Percentiles rank a stretch among this genome's conserved stretches.
phyloP scores from a whole-genome alignment of 108 stramenopile species.

The Schizochytrium sp. region DNA sequence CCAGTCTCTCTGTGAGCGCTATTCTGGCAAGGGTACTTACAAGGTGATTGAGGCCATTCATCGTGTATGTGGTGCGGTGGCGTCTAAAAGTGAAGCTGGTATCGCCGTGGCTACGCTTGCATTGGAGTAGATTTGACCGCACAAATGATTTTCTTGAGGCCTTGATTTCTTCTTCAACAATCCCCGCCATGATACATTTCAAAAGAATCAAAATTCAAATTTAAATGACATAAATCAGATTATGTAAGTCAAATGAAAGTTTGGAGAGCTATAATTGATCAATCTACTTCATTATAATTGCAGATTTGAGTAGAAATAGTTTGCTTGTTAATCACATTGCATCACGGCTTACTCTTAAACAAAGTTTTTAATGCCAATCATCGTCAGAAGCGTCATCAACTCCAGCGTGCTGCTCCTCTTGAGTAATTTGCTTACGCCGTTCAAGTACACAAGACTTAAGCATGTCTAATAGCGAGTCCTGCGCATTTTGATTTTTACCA shows the following conservation, averaged over 20 bases:
- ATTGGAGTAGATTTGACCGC: too few species aligned
- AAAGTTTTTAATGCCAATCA: constrained; percentile 10
- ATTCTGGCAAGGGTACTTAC: background rate
- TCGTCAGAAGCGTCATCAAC: constrained; percentile 16
- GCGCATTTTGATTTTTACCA: background rate
- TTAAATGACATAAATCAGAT: too few species aligned
- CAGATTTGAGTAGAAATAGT: too few species aligned
- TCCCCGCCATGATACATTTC: too few species aligned
- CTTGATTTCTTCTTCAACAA: too few species aligned
- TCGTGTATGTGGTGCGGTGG: background rate
- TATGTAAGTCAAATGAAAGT: too few species aligned
- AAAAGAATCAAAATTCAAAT: too few species aligned
- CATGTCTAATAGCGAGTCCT: background rate
- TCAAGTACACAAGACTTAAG: constrained; percentile 9
- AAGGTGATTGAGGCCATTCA: background rate
- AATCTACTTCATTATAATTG: too few species aligned
- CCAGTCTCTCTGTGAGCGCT: constrained; percentile 10
- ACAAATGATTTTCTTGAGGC: too few species aligned
- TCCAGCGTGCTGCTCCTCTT: background rate
- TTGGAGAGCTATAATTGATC: too few species aligned
- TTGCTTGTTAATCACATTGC: too few species aligned
- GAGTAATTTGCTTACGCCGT: background rate
- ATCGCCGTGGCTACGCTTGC: background rate
- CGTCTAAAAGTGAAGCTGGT: background rate
- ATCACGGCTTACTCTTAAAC: background rate